Evolutionary conservation across 257 asterid genomes (phyloP), one percentile per base, ranked within the genome.

Genomic region (Linaria vulgaris): DNA sequence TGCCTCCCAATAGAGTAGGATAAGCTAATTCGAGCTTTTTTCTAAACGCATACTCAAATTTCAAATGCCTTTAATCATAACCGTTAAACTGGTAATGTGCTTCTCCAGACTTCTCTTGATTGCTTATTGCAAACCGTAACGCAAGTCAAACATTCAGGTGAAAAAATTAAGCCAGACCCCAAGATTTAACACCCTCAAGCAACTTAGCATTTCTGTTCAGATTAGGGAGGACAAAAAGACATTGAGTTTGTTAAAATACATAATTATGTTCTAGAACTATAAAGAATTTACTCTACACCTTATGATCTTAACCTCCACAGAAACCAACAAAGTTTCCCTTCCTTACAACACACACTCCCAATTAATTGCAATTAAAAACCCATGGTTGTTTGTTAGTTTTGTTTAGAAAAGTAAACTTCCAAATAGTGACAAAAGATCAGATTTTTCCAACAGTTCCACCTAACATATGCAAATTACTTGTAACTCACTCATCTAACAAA

Each of bases 351-450:
- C 41, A 34, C 41, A 34, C 41, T 34, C 9, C 41, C 41, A 34
- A 34, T 8, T 3, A 34, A 34, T 34, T 34, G 41, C 34, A 1
- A 1, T 34, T 34, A 34, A 30, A 30, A 30, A 3, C 37, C n/a
- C n/a, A n/a, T n/a, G 34, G 6, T 27, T 27, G 6, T 27, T 27
- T 27, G n/a, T n/a, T n/a, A n/a, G n/a, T n/a, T n/a, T n/a, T n/a
- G n/a, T n/a, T n/a, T n/a, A n/a, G n/a, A n/a, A n/a, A n/a, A n/a
- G n/a, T n/a, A n/a, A n/a, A n/a, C n/a, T n/a, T n/a, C n/a, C n/a
- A n/a, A n/a, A n/a, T n/a, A 27, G 6, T 27, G 72, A 69, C 69
- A 52, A 64, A 25, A 43, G 47, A 58, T 67, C 30, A 63, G 55
- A 65, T 60, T 38, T 44, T 44, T 44, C 4, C 49, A 2, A 15